Evolutionary conservation across 768 basidiomycete species (phyloP).

Genomic region (Cystobasidium onofrii): DNA sequence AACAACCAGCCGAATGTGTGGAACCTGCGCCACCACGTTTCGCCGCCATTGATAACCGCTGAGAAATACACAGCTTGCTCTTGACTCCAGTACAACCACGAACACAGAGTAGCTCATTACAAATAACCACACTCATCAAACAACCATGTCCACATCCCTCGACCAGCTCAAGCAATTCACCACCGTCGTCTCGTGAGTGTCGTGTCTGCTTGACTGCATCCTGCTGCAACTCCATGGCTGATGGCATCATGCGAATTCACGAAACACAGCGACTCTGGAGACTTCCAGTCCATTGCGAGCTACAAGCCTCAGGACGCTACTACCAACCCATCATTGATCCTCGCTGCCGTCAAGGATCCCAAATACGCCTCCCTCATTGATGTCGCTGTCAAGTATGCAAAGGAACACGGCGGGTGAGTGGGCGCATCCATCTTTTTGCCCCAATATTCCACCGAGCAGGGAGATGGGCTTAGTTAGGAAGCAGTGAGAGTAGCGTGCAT

Average conservation of each 20-base stretch:
- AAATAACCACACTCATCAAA: not conserved
- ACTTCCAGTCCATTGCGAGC: slow-evolving; percentile 87
- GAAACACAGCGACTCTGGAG: slow-evolving; percentile 77
- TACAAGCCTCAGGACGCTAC: slow-evolving; percentile 99
- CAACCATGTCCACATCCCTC: slow-evolving; percentile 46
- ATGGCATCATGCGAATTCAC: too few species aligned
- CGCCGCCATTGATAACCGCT: not conserved
- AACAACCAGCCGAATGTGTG: too few species aligned
- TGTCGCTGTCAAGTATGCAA: slow-evolving; percentile 63
- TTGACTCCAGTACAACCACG: not conserved
- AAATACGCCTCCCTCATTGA: slow-evolving; percentile 76
- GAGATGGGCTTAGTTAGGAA: not conserved
- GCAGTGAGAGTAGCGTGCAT: not conserved
- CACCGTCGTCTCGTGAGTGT: slow-evolving; percentile 61
- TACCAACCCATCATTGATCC: slow-evolving; percentile 76
- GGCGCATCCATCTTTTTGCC: not conserved
- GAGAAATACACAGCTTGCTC: not conserved
- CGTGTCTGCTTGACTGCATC: not conserved
- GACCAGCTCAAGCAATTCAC: slow-evolving; percentile 73
- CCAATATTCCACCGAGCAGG: slow-evolving; percentile 3
- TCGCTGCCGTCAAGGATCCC: slow-evolving; percentile 83
- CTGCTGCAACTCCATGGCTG: too few species aligned
- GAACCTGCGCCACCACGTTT: not conserved
- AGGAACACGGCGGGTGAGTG: slow-evolving; percentile 63
- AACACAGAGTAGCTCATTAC: not conserved